Evolutionary conservation across 2,329 filamentous ascomycete species (phyloP), one percentile per base, ranked within the genome.

Genomic region (Verticillium nubilum): DNA sequence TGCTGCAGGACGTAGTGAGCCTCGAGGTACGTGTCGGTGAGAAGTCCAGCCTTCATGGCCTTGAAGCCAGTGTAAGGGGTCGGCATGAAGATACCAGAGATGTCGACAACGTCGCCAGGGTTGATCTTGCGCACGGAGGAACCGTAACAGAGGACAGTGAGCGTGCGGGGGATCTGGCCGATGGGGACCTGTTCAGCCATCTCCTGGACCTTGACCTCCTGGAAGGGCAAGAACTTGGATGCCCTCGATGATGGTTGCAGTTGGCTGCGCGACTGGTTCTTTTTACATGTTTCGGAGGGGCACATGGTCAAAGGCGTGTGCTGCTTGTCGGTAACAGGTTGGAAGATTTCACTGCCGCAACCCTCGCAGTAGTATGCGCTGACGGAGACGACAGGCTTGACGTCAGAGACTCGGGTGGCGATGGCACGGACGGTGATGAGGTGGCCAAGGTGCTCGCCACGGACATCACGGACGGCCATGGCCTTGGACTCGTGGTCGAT

Each of bases 141-240:
- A 62, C 95, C 95, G 70, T 96, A 89, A 74, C 92, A 97, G 68
- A 96, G 85, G 25, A 99, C 80, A 0, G 94, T 98, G 63, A 99
- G 78, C 60, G 92, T 92, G 61, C 95, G 86, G 31, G 95, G 95
- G 67, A 99, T 99, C 72, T 99, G 95, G 56, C 95, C 95, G 64
- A 99, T 96, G 7, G 95, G 95, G 0, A 99, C 95, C 74, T 99
- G 95, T 72, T 99, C 95, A n/a, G 95, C 92, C 86, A 98, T 91
- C 73, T 99, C 95, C 75, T 99, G 95, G 59, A 99, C 92, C 78
- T 98, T 98, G 75, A 98, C 87, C 75, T 99, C 95, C 74, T 99
- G 95, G 79, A 99, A 99, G 3, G 95, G 92, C 69, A 97, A 78
- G 70, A 98, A 99, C 70, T 98, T 99, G 57, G 93, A 97, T 0